Conservation (phyloP, 805 yeast genomes). For the Ogataea populi-albae region DNA sequence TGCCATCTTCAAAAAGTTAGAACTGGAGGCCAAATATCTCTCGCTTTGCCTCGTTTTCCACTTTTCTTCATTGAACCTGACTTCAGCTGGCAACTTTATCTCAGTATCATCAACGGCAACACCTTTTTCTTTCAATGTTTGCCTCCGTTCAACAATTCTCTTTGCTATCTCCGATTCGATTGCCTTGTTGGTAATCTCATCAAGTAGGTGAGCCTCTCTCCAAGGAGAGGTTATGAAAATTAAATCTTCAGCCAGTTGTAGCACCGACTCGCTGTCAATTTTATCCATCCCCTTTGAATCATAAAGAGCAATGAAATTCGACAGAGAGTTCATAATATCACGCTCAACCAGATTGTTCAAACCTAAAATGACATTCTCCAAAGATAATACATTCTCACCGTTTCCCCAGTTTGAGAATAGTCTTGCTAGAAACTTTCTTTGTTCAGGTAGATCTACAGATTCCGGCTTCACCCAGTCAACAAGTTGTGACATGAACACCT, state of each 20-base stretch:
- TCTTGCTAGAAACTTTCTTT: constrained; percentile 53
- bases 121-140: constrained; percentile 30
- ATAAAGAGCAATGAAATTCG: constrained; percentile 76
- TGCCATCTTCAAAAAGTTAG: constrained; percentile 80
- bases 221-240: constrained; percentile 80
- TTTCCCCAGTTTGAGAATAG: constrained; percentile 71
- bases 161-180: constrained; percentile 70
- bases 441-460: constrained; percentile 30
- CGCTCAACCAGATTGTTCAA: constrained; percentile 63
- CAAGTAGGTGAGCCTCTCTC: constrained; percentile 69
- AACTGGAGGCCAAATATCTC: constrained; percentile 81
- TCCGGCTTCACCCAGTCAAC: constrained; percentile 67
- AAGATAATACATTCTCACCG: constrained; percentile 55
- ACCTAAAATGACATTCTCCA: constrained; percentile 72
- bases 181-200: constrained; percentile 56
- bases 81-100: constrained; percentile 54
- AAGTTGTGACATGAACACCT: constrained; percentile 70
- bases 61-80: constrained; percentile 59
- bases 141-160: constrained; percentile 45
- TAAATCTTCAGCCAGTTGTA: constrained; percentile 84
- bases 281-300: constrained; percentile 57
- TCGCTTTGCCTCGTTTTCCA: constrained; percentile 67
- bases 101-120: constrained; percentile 33
- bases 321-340: constrained; percentile 75
- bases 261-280: constrained; percentile 73